Base-by-base conservation (phyloP, 1,284 basidiomycete genomes). In the Apiotrichum veenhuisii region DNA sequence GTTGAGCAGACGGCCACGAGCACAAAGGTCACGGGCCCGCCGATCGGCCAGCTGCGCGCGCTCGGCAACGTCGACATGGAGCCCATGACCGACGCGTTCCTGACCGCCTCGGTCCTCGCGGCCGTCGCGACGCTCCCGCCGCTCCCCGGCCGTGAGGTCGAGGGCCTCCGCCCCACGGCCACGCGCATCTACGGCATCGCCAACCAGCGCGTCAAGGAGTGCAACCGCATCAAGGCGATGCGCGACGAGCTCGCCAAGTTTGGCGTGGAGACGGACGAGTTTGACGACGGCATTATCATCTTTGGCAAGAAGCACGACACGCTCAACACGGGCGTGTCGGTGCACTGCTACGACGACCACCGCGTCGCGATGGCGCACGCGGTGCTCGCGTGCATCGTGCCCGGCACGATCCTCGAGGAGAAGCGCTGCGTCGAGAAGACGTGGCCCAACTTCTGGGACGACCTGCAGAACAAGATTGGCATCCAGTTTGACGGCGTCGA, bases 371-470 rank as follows among this genome's bases (percentile, higher is more conserved):
- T 99, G 95, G 92, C 95, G 0, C 97, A 98, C 80, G 87, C 88
- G 57, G 91, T 98, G 22, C 80, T 98, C 20, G 87, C 87, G 4
- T 83, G 86, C 10, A 82, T 90, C 2, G 80, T 93, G 27, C 79
- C 82, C 36, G 85, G 84, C 27, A 91, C 90, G 1, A 80, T 92
- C 59, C 81, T 98, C 38, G 92, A 97, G 71, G 95, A 98, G 80
- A 97, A 96, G 79, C 83, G 95, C 53, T 98, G 95, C 70, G 95
- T 98, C 23, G 95, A 97, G 78, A 99, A 99, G 83, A 98, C 96
- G 0, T 98, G 95, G 95, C 95, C 96, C 2, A 93, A 94, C 73
- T 99, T 94, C 90, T 98, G 95, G 93, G 96, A 98, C 71, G 96
- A 98, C 75, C 81, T 98, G 23, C 85, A 91, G 72, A 91, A 90